Percentiles rank a stretch among this genome's conserved stretches.
Conservation (phyloP, 176 grass and related monocot genomes). For the barley (Hordeum vulgare) region MorexV3_pseudomolecules_assembly NC_058524.1:598620108-598620607, state of each 20-base stretch:
- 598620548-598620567: neutral
- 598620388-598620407: neutral
- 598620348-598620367: neutral
- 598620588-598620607: neutral
- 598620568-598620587: neutral
- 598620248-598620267: neutral
- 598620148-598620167: neutral
- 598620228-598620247: neutral
- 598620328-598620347: neutral
- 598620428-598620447: neutral
- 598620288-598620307: neutral
- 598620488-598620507: neutral
- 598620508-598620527: neutral
- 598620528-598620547: neutral
- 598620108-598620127: neutral
- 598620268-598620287: neutral
- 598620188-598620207: neutral
- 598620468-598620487: neutral
- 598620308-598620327: neutral
- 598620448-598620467: neutral
- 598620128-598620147: neutral
- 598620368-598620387: neutral
- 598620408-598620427: neutral
- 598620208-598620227: neutral
- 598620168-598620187: neutral